phyloP scores from a whole-genome alignment of 2,329 filamentous ascomycete genomes.

The Trichoderma atroviride region DNA sequence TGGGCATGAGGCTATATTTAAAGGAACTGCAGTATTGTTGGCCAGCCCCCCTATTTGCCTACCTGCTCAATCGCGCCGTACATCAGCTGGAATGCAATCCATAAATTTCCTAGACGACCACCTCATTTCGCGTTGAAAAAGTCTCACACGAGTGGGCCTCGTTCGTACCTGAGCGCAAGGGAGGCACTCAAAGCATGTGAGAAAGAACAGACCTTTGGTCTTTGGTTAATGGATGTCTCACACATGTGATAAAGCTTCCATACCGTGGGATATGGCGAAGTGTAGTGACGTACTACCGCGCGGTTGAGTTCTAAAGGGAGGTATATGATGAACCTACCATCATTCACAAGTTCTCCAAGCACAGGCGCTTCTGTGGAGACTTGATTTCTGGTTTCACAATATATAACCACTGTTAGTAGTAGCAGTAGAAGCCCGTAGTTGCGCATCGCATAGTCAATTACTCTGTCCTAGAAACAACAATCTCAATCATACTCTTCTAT shows the following conservation, averaged over 20 bases:
- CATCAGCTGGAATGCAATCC: constrained; percentile 12
- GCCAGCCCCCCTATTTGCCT: not conserved
- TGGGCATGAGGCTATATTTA: not conserved
- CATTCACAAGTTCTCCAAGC: not conserved
- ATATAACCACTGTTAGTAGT: not conserved
- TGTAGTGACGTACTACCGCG: not conserved
- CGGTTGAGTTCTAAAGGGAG: not conserved
- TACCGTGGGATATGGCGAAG: not conserved
- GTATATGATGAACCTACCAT: not conserved
- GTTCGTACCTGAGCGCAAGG: constrained; percentile 8
- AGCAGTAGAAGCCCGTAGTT: not conserved
- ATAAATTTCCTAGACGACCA: constrained; percentile 3
- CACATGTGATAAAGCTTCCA: constrained; percentile 13
- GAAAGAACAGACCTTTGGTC: constrained; percentile 10
- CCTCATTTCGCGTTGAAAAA: constrained; percentile 17
- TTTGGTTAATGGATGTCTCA: constrained; percentile 22
- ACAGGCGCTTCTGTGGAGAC: not conserved
- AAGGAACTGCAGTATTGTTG: not conserved
- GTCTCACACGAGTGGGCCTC: constrained; percentile 17
- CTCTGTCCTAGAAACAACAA: not conserved
- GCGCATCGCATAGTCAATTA: not conserved
- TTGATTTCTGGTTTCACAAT: not conserved
- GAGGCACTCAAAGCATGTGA: constrained; percentile 10
- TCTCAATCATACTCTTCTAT: constrained; percentile 4
- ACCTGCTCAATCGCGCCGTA: not conserved